Evolutionary conservation across 192 early-diverging fungal genomes (phyloP), one percentile per base, ranked within the genome.

Genomic region (Paraglomus brasilianum): DNA sequence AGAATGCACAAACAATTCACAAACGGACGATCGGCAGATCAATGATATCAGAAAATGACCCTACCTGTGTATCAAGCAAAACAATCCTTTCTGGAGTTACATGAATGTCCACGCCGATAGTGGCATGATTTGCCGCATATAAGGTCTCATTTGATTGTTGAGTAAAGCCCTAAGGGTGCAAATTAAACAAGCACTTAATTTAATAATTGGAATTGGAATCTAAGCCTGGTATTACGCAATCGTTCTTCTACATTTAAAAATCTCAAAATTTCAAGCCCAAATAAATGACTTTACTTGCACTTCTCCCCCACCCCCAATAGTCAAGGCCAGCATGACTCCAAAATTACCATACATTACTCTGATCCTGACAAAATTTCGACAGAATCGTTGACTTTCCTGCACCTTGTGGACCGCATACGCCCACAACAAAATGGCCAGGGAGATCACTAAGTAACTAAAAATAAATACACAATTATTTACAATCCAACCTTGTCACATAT

Each of bases 341-440:
- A 30, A n/a, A n/a, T 30, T 15, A 42, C 22, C 55, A 64, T 73
- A 65, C 76, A 47, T 73, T 60, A 5, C 57, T 55, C 4, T 77
- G 60, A 15, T 69, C 44, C 42, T 76, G 69, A 39, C 79, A 69
- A 52, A 88, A 77, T 10, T 74, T 48, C 21, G 88, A 87, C 36
- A 88, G 49, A 19, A 89, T 41, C 4, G 84, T 80, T 0, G 83
- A 83, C 72, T 89, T 89, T 5, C 88, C 88, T 15, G 80, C 81
- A 24, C 85, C 82, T 74, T 83, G 83, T 43, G 79, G 62, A 44
- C 88, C 88, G 44, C 88, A 42, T 11, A 87, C 82, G 15, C 88
- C 87, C 21, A 89, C 72, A 42, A 89, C 81, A 59, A 86, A 89
- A 70, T 82, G 80, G 21, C 86, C 88, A 24, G 87, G 83, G 36